Conservation (phyloP, 495 filamentous ascomycete genomes). For the Neurospora discreta region DNA sequence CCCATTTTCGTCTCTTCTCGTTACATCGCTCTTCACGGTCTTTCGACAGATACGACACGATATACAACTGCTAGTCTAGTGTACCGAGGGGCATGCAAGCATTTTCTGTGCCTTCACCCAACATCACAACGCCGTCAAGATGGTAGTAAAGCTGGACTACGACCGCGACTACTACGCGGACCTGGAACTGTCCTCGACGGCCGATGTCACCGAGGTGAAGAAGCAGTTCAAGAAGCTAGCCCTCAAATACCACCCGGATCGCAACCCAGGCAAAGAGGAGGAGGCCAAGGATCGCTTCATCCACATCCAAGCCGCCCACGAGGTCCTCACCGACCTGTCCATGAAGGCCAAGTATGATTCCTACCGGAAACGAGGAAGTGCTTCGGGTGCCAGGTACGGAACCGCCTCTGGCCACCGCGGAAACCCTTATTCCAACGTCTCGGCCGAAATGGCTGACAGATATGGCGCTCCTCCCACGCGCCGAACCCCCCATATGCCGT, state of each 20-base stretch:
- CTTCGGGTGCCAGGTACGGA: slow-evolving; percentile 20
- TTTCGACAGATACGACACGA: neutral
- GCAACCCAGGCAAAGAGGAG: slow-evolving; percentile 70
- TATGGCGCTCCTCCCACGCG: slow-evolving; percentile 36
- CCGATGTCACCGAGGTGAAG: slow-evolving; percentile 63
- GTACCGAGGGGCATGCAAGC: neutral
- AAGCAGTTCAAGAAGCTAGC: slow-evolving; percentile 81
- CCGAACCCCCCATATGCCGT: slow-evolving; percentile 19
- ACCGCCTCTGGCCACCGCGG: slow-evolving; percentile 35
- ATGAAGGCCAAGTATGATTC: slow-evolving; percentile 67
- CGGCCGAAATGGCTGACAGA: slow-evolving; percentile 22
- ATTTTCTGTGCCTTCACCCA: neutral
- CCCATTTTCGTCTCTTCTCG: neutral
- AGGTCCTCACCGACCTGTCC: slow-evolving; percentile 61
- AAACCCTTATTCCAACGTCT: slow-evolving; percentile 40
- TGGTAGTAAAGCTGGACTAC: slow-evolving; percentile 61
- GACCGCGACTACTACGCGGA: slow-evolving; percentile 79
- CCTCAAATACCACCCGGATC: slow-evolving; percentile 78
- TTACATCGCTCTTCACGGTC: neutral
- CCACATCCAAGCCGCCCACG: slow-evolving; percentile 73
- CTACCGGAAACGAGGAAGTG: slow-evolving; percentile 33
- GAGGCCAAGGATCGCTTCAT: slow-evolving; percentile 75
- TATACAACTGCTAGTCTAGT: no score
- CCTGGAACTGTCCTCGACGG: slow-evolving; percentile 53
- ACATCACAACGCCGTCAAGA: slow-evolving; percentile 28